A percentile compares a stretch with the other conserved stretches of the same genome.
Conservation (phyloP, 2,329 filamentous ascomycete genomes). For the Emergomyces orientalis region DNA sequence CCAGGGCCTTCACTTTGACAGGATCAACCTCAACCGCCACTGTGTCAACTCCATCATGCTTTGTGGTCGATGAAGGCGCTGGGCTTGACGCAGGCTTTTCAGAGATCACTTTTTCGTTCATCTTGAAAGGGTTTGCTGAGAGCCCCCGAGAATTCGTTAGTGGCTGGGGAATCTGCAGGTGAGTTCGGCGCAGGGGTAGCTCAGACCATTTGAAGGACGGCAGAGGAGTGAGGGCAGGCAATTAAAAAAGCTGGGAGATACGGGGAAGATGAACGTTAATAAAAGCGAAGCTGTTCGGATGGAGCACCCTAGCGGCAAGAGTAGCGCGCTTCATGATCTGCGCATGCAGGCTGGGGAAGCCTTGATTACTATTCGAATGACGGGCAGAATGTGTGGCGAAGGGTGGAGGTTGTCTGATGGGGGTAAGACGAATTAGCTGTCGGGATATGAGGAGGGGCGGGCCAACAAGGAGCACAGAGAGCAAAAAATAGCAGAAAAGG, state of each 20-base stretch:
- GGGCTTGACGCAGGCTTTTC: background rate
- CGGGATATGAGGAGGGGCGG: too few species aligned
- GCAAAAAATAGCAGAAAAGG: too few species aligned
- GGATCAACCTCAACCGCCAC: conserved; percentile 21
- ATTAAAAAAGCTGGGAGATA: background rate
- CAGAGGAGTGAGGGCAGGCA: background rate
- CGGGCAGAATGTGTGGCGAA: background rate
- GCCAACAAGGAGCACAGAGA: too few species aligned
- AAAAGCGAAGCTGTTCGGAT: background rate
- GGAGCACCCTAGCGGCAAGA: background rate
- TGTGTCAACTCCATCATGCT: conserved; percentile 7
- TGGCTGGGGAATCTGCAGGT: background rate
- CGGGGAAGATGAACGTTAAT: background rate
- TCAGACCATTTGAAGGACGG: background rate
- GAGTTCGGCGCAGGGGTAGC: background rate
- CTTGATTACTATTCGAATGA: too few species aligned
- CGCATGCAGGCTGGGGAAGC: background rate
- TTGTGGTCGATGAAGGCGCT: background rate
- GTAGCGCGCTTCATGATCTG: background rate
- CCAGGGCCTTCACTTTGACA: conserved; percentile 23
- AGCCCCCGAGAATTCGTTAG: background rate
- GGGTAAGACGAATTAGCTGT: too few species aligned
- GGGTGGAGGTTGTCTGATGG: background rate
- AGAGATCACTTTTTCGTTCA: background rate
- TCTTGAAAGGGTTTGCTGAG: background rate